phyloP scores from a whole-genome alignment of 257 asterid species.

The Solanum habrochaites region DNA sequence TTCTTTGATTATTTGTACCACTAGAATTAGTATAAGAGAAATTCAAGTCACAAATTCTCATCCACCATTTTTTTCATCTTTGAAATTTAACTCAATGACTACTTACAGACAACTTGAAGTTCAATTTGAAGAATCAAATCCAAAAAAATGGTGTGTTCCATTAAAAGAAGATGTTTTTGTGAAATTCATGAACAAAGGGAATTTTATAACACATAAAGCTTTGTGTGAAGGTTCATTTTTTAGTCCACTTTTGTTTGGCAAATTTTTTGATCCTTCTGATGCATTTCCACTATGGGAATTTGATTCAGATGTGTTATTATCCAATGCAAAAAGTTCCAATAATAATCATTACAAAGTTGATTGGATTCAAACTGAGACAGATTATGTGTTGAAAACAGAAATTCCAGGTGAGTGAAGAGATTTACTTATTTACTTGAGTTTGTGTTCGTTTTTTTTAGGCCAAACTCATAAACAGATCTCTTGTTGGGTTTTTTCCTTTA shows the following conservation, averaged over 20 bases:
- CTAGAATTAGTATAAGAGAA: conserved; percentile 1
- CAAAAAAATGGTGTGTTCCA: conserved; percentile 60
- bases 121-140: conserved; percentile 34
- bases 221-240: conserved; percentile 47
- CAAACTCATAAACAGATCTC: too few species aligned
- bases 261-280: conserved; percentile 89
- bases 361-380: conserved; percentile 53
- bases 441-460: background rate
- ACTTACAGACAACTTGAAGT: conserved; percentile 36
- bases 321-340: conserved; percentile 8
- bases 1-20: background rate
- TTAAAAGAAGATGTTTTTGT: conserved; percentile 51
- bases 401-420: conserved; percentile 37
- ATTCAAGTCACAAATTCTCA: background rate
- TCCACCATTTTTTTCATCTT: background rate
- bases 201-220: conserved; percentile 19
- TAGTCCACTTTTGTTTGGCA: conserved; percentile 68
- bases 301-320: conserved; percentile 37
- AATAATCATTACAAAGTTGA: conserved; percentile 26
- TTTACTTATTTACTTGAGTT: background rate
- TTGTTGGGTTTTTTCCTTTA: too few species aligned
- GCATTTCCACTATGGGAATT: conserved; percentile 92
- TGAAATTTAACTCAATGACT: conserved; percentile 11
- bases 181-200: conserved; percentile 26
- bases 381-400: conserved; percentile 46